These are phyloP conservation scores for Rhizophagus sp. DNA, from an alignment of 192 early-diverging fungal genomes.

Conservation along the genomic window DNA sequence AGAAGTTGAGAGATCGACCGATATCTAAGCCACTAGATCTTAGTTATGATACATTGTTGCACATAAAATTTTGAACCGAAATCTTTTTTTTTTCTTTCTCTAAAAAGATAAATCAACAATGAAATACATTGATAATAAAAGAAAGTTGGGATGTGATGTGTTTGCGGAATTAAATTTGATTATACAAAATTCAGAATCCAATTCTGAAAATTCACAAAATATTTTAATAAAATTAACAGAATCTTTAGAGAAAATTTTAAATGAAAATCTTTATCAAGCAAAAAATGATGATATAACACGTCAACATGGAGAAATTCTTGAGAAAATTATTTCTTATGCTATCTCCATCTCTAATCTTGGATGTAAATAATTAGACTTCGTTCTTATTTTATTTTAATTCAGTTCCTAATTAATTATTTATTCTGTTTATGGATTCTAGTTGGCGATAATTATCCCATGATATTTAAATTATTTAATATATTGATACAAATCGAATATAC, in stretches of 20 bases:
- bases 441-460: neutral
- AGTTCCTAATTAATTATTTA: neutral
- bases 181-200: neutral
- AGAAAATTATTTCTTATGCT: neutral
- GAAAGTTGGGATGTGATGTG: neutral
- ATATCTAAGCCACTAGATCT: too few relatives aligned
- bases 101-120: neutral
- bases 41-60: too few relatives aligned
- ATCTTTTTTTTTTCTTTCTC: too few relatives aligned
- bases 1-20: too few relatives aligned
- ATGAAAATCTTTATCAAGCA: neutral
- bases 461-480: conserved; percentile 3
- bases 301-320: neutral
- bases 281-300: neutral
- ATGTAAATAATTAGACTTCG: neutral
- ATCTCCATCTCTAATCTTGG: neutral
- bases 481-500: conserved; percentile 4
- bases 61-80: too few relatives aligned
- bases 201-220: neutral
- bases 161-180: neutral
- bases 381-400: neutral
- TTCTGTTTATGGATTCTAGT: neutral
- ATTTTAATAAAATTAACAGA: neutral
- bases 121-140: neutral
- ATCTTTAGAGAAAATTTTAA: neutral